These are phyloP conservation scores for Macrocybe gigantea DNA, from an alignment of 768 basidiomycete genomes.

Conservation along the genomic window DNA sequence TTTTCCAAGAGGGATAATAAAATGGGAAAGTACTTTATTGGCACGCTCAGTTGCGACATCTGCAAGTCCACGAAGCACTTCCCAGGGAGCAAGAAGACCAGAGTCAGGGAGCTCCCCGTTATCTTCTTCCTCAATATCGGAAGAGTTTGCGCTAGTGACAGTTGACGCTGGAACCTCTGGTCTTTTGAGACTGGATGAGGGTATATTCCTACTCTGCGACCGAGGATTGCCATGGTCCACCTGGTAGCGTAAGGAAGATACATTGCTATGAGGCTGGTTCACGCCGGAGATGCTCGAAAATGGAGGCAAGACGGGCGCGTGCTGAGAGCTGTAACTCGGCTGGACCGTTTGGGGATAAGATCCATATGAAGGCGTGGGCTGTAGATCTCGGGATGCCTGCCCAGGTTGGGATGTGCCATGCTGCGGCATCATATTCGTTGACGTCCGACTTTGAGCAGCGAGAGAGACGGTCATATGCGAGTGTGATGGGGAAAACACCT, in stretches of 20 bases:
- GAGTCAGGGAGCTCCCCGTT: slow-evolving; percentile 74
- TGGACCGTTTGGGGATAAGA: slow-evolving; percentile 37
- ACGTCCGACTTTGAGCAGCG: too few species aligned
- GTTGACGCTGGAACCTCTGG: slow-evolving; percentile 49
- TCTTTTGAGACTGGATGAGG: slow-evolving; percentile 47
- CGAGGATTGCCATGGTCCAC: slow-evolving; percentile 26
- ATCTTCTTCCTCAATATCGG: slow-evolving; percentile 81
- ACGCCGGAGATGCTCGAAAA: slow-evolving; percentile 63
- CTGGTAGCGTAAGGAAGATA: slow-evolving; percentile 60
- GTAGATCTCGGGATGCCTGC: slow-evolving; percentile 10
- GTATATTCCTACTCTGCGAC: slow-evolving; percentile 15
- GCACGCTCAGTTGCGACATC: slow-evolving; percentile 79
- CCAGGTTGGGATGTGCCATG: slow-evolving; percentile 20
- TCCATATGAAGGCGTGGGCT: slow-evolving; percentile 30
- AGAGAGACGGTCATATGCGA: slow-evolving; percentile 6
- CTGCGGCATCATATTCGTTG: too few species aligned
- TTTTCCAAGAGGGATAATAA: too few species aligned
- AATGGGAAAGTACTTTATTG: slow-evolving; percentile 49
- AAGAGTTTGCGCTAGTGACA: slow-evolving; percentile 74
- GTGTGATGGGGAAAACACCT: slow-evolving; percentile 21
- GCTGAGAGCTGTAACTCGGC: slow-evolving; percentile 25
- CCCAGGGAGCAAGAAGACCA: slow-evolving; percentile 83
- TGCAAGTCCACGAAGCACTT: slow-evolving; percentile 74
- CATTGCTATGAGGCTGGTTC: slow-evolving; percentile 39
- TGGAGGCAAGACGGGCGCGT: slow-evolving; percentile 56